These are phyloP conservation scores for Candida awuae DNA, from an alignment of 805 yeast genomes.

Conservation along the genomic window DNA sequence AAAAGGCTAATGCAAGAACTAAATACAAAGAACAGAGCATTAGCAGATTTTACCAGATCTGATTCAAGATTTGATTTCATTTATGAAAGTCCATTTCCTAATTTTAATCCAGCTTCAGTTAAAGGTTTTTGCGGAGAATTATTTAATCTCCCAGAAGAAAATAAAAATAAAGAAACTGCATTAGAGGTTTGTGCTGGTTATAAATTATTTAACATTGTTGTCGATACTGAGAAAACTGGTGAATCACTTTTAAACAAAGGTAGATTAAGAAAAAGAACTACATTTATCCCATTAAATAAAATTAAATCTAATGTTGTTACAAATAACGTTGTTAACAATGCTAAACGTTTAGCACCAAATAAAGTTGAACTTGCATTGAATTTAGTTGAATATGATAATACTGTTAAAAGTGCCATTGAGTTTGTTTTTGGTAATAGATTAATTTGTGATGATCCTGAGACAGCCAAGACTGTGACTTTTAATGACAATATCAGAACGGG, in stretches of 20 bases:
- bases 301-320: slow-evolving; percentile 56
- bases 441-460: slow-evolving; percentile 76
- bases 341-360: slow-evolving; percentile 71
- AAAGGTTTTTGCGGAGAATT: slow-evolving; percentile 88
- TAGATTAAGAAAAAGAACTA: slow-evolving; percentile 69
- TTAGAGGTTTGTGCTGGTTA: slow-evolving; percentile 94
- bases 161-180: slow-evolving; percentile 64
- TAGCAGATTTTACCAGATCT: slow-evolving; percentile 50
- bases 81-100: slow-evolving; percentile 55
- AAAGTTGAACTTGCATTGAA: slow-evolving; percentile 87
- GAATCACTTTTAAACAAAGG: slow-evolving; percentile 74
- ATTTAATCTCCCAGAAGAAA: slow-evolving; percentile 52
- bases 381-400: slow-evolving; percentile 64
- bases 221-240: slow-evolving; percentile 82
- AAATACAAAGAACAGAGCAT: slow-evolving; percentile 36
- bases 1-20: slow-evolving; percentile 35
- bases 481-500: slow-evolving; percentile 72
- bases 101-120: slow-evolving; percentile 55
- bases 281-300: slow-evolving; percentile 87
- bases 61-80: slow-evolving; percentile 70
- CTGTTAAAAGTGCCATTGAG: slow-evolving; percentile 75
- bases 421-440: slow-evolving; percentile 87
- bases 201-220: slow-evolving; percentile 79
- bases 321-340: slow-evolving; percentile 45
- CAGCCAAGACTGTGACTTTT: slow-evolving; percentile 85